These are phyloP conservation scores for Xanthoconium stramineum DNA, from an alignment of 768 basidiomycete genomes.

Conservation along the genomic window DNA sequence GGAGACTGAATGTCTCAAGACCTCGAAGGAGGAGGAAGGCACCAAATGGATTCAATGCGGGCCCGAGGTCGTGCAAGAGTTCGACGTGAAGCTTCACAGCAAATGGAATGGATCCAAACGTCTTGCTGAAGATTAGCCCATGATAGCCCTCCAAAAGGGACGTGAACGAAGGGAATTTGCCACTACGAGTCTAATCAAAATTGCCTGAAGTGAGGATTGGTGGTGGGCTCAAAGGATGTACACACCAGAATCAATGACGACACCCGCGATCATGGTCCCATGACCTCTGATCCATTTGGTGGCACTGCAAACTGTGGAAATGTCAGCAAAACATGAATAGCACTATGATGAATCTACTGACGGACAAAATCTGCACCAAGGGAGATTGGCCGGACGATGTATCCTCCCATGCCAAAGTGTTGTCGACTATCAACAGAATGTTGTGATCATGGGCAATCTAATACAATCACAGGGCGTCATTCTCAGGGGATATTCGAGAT, in stretches of 20 bases:
- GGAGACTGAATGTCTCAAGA: conserved; percentile 59
- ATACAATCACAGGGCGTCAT: neutral
- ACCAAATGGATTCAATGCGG: conserved; percentile 51
- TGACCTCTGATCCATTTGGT: conserved; percentile 71
- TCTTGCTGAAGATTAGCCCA: conserved; percentile 47
- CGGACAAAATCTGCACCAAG: conserved; percentile 58
- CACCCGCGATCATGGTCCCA: conserved; percentile 66
- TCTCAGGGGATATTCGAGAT: neutral
- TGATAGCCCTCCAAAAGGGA: conserved; percentile 57
- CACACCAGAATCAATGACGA: conserved; percentile 56
- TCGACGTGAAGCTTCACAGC: conserved; percentile 51
- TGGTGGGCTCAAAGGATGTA: conserved; percentile 7
- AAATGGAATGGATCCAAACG: conserved; percentile 51
- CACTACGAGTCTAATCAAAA: conserved; percentile 53
- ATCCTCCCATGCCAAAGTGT: conserved; percentile 65
- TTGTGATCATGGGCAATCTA: conserved; percentile 58
- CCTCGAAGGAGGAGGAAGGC: conserved; percentile 60
- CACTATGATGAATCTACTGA: conserved; percentile 12
- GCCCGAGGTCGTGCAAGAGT: conserved; percentile 51
- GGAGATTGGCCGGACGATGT: conserved; percentile 51
- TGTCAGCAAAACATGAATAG: neutral
- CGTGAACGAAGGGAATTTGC: conserved; percentile 56
- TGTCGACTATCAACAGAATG: conserved; percentile 64
- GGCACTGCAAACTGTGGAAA: conserved; percentile 45
- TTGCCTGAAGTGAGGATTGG: conserved; percentile 37